Base-by-base conservation (phyloP, 805 yeast species). In the Ascoidea tarda region DNA sequence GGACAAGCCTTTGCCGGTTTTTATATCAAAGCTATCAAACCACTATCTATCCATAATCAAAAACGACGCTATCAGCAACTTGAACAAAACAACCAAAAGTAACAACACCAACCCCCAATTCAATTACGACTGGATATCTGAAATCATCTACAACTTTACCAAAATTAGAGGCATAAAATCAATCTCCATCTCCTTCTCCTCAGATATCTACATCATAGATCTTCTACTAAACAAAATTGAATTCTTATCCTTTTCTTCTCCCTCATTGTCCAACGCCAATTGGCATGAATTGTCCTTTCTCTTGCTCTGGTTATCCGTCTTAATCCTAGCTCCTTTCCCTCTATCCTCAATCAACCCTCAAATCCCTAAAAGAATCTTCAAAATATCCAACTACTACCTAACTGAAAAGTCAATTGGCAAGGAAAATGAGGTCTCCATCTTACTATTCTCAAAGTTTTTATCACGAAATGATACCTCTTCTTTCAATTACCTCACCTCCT, bases 251-350 rank as follows among this genome's bases (percentile, higher is more conserved):
- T 5, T 12, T 55, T 6, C 49, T 38, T 38, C 44, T 38, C 14
- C 14, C 8, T 10, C 8, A 10, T 38, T 4, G 14, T 8, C 45
- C 33, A 32, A 61, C 52, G 51, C 50, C 5, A 48, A 56, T 5
- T 79, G 84, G 86, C 70, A 74, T 50, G 69, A 69, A 33, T 61
- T 67, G 44, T 81, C 69, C 53, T 64, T 82, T 8, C 61, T 80
- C 47, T 64, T 88, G 6, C 68, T 84, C 3, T 90, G 96, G 96
- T 70, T 87, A 6, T 74, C 83, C 0, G 78, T 82, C 6, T 66
- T 89, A 28, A 74, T 81, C 0, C 67, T 85, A n/a, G 78, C 82
- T 0, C 97, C 98, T 0, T 89, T 90, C 60, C 56, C 66, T 0
- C 64, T 82, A 14, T 49, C 52, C 8, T 28, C 46, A 6, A 65